Conservation (phyloP, 176 grass and related monocot genomes). For the Phragmites australis region DNA sequence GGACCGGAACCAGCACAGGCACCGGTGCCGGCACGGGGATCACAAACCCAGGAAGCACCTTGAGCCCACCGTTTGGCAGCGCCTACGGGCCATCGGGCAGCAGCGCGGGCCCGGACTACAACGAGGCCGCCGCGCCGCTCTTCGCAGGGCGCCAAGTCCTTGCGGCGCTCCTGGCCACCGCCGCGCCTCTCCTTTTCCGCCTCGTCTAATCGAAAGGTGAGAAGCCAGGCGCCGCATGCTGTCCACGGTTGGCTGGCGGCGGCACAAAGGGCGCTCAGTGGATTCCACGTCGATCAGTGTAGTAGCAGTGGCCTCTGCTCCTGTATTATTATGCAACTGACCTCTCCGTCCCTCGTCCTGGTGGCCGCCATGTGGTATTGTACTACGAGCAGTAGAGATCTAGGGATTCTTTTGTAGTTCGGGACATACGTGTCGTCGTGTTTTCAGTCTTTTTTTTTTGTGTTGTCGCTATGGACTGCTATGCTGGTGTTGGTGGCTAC, state of each 20-base stretch:
- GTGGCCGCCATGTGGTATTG: constrained; percentile 24
- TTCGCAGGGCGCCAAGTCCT: neutral
- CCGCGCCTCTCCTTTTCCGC: neutral
- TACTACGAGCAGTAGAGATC: neutral
- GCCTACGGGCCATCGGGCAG: constrained; percentile 43
- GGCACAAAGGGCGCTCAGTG: neutral
- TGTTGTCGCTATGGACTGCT: neutral
- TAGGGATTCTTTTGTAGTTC: constrained; percentile 46
- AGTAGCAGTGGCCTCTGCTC: neutral
- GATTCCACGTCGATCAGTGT: constrained; percentile 14
- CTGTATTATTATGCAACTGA: neutral
- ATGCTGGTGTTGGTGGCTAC: neutral
- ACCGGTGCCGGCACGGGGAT: neutral
- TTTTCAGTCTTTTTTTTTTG: neutral
- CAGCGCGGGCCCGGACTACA: constrained; percentile 41
- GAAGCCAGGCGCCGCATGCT: no score
- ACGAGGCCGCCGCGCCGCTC: neutral
- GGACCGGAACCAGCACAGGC: neutral
- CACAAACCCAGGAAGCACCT: constrained; percentile 9
- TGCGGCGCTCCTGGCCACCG: neutral
- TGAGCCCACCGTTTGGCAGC: constrained; percentile 50
- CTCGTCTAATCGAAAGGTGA: neutral
- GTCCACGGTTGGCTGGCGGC: no score
- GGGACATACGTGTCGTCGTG: constrained; percentile 10
- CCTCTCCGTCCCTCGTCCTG: neutral